phyloP scores from a whole-genome alignment of 2,329 filamentous ascomycete species.

The Diatrype stigma region DNA sequence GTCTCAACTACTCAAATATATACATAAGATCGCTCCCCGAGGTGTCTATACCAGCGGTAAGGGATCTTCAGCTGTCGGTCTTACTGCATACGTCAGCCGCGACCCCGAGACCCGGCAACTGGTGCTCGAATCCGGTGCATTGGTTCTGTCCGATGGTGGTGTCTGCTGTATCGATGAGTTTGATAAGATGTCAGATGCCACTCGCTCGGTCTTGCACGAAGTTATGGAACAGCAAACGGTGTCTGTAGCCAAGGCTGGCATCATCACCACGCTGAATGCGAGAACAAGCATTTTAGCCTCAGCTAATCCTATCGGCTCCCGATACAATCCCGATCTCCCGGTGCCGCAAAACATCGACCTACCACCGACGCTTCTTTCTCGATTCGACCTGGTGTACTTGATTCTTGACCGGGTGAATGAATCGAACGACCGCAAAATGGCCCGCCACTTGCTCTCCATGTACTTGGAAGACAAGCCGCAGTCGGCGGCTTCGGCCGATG shows the following conservation, averaged over 20 bases:
- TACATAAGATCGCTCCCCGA: conserved; percentile 95
- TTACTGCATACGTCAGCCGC: conserved; percentile 76
- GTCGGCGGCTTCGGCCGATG: conserved; percentile 67
- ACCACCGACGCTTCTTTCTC: conserved; percentile 86
- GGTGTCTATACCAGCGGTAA: conserved; percentile 79
- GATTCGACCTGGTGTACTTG: conserved; percentile 95
- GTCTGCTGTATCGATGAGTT: conserved; percentile 85
- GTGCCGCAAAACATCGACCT: conserved; percentile 98
- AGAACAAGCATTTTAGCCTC: conserved; percentile 93
- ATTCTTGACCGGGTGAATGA: conserved; percentile 94
- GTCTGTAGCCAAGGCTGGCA: conserved; percentile 84
- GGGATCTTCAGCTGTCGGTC: conserved; percentile 75
- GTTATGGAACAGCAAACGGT: conserved; percentile 88
- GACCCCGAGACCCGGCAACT: conserved; percentile 78
- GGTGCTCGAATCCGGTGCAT: conserved; percentile 73
- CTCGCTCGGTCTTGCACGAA: conserved; percentile 78
- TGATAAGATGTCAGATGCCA: conserved; percentile 79
- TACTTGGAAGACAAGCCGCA: conserved; percentile 94
- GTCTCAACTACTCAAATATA: conserved; percentile 88
- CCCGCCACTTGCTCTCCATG: conserved; percentile 90
- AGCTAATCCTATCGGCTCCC: conserved; percentile 95
- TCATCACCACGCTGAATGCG: conserved; percentile 94
- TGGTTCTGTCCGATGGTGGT: conserved; percentile 76
- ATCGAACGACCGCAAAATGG: conserved; percentile 79
- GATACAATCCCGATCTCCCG: conserved; percentile 92